Percentiles rank a stretch among this genome's conserved stretches.
Evolutionary conservation across 768 basidiomycete genomes (phyloP).

Genomic region (Neoboletus brunneissimus): DNA sequence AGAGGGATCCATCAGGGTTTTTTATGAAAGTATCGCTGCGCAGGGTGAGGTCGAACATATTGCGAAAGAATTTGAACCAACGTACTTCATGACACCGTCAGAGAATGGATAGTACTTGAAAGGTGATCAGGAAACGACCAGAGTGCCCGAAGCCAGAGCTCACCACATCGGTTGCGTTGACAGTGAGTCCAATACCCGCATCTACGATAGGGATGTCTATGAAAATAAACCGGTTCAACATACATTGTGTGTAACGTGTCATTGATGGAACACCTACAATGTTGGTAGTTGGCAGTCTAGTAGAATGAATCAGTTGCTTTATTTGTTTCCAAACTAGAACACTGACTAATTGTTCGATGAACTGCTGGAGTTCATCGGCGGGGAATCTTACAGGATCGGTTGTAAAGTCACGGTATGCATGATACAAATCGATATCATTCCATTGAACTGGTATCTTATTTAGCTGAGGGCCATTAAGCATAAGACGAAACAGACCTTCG

Average conservation of each 20-base stretch:
- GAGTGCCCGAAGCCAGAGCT: constrained; percentile 21
- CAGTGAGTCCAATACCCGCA: constrained; percentile 53
- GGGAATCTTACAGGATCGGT: constrained; percentile 64
- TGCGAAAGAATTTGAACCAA: not conserved
- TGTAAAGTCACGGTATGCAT: constrained; percentile 68
- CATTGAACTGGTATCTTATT: constrained; percentile 53
- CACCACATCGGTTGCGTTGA: constrained; percentile 62
- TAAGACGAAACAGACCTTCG: constrained; percentile 46
- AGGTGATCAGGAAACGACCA: not conserved
- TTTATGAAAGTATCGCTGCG: constrained; percentile 66
- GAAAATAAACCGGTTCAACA: not conserved
- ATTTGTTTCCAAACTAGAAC: not conserved
- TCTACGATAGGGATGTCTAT: constrained; percentile 71
- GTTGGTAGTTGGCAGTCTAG: constrained; percentile 30
- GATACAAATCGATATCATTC: constrained; percentile 77
- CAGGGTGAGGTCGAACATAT: not conserved
- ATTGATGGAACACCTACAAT: constrained; percentile 18
- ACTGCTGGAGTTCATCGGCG: constrained; percentile 46
- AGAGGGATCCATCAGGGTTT: constrained; percentile 71
- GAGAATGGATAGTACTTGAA: constrained; percentile 67
- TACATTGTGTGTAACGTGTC: not conserved
- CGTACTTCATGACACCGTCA: constrained; percentile 56
- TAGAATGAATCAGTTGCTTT: constrained; percentile 2
- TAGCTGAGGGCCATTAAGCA: not conserved
- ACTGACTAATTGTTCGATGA: constrained; percentile 57